A percentile compares a stretch with the other conserved stretches of the same genome.
phyloP scores from a whole-genome alignment of 139 green algal genomes.

The Coccomyxa sp. region DNA sequence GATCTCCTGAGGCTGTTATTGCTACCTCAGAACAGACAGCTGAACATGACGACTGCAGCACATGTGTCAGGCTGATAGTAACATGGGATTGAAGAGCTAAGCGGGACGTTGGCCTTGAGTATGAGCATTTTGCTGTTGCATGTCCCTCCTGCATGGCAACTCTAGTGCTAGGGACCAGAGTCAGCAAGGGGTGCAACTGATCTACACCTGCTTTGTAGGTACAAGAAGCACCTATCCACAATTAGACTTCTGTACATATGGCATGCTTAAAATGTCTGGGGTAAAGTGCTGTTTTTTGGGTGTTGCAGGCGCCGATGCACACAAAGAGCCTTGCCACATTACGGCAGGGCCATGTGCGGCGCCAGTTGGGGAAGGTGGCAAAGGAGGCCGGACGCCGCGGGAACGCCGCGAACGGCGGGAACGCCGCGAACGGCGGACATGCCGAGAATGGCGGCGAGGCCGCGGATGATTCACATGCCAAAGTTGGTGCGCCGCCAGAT shows the following conservation, averaged over 20 bases:
- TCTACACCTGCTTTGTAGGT: too few relatives aligned
- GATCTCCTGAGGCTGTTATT: too few relatives aligned
- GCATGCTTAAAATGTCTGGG: too few relatives aligned
- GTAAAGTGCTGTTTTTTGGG: too few relatives aligned
- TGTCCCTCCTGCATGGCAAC: too few relatives aligned
- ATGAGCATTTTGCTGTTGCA: neutral
- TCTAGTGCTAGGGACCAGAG: too few relatives aligned
- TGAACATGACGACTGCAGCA: neutral
- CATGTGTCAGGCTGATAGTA: neutral
- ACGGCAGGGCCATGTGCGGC: constrained; percentile 6
- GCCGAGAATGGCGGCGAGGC: neutral
- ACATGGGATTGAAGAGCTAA: neutral
- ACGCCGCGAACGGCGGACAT: neutral
- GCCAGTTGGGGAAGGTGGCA: neutral
- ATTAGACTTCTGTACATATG: too few relatives aligned
- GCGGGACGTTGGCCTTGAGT: neutral
- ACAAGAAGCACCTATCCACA: too few relatives aligned
- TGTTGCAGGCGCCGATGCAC: constrained; percentile 67
- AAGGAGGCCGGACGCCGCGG: neutral
- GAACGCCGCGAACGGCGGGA: neutral
- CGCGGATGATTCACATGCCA: neutral
- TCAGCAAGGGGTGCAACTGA: too few relatives aligned
- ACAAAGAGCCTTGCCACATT: constrained; percentile 59
- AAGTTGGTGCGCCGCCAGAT: neutral
- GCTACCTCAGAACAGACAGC: neutral